A percentile compares a stretch with the other conserved stretches of the same genome.
phyloP scores from a whole-genome alignment of 176 grass and related monocot genomes.

The Avena eriantha region DNA sequence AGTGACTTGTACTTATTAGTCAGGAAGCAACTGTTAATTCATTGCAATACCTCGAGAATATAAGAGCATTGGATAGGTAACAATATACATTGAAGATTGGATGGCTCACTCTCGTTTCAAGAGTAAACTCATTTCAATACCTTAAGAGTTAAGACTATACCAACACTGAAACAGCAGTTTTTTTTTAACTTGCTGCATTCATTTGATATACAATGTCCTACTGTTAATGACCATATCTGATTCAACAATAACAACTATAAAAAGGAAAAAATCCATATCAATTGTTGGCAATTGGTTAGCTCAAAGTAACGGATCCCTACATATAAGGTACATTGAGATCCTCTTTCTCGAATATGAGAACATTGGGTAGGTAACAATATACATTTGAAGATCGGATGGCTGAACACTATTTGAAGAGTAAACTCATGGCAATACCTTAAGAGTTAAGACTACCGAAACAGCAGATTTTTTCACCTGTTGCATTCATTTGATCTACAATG shows the following conservation, averaged over 20 bases:
- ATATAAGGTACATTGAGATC: no score
- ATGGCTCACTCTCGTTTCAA: neutral
- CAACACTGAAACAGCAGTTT: neutral
- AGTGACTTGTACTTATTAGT: neutral
- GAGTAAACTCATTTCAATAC: neutral
- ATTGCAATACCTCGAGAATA: neutral
- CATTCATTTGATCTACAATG: neutral
- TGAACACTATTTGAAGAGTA: slow-evolving; percentile 3
- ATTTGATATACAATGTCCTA: neutral
- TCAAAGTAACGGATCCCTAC: no score
- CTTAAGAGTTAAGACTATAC: neutral
- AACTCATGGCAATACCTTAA: neutral
- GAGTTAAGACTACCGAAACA: neutral
- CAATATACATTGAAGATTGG: neutral
- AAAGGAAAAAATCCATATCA: neutral
- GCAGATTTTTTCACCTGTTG: neutral
- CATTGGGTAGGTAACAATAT: neutral
- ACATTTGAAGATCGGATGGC: neutral
- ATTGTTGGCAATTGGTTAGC: neutral
- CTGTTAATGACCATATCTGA: neutral
- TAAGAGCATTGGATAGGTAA: neutral
- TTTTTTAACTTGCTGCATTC: neutral
- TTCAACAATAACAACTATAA: neutral
- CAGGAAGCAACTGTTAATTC: neutral
- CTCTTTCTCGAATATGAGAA: no score